Evolutionary conservation across 1,284 basidiomycete species (phyloP).

Genomic region (Termitomyces sp.): DNA sequence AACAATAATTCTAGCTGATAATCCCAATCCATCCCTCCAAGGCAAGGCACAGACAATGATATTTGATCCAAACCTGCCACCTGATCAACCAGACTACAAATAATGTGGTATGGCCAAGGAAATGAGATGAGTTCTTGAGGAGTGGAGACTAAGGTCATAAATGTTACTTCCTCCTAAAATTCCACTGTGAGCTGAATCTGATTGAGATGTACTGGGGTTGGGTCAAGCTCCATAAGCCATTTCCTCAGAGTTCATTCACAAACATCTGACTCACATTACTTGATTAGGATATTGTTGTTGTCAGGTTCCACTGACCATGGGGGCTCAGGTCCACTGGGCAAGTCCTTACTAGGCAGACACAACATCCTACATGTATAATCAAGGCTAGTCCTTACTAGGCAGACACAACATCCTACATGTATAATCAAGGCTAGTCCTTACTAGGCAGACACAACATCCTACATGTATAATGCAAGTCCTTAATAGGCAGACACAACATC

Average conservation of each 20-base stretch:
- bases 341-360: too few species aligned
- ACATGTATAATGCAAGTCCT: too few species aligned
- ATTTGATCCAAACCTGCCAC: slow-evolving; percentile 5
- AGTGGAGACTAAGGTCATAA: neutral
- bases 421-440: too few species aligned
- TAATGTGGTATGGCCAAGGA: neutral
- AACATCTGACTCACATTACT: neutral
- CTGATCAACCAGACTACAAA: slow-evolving; percentile 8
- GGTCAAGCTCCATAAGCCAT: neutral
- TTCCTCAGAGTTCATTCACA: neutral
- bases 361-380: too few species aligned
- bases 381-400: too few species aligned
- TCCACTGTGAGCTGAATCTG: neutral
- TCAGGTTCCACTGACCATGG: too few species aligned
- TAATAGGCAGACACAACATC: too few species aligned
- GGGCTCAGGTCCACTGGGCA: too few species aligned
- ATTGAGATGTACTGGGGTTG: neutral
- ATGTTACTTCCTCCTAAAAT: neutral
- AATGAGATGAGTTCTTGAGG: neutral
- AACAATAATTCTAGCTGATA: slow-evolving; percentile 6
- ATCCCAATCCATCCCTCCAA: slow-evolving; percentile 1
- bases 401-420: too few species aligned
- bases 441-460: too few species aligned
- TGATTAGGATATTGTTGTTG: neutral
- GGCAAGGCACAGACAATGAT: slow-evolving; percentile 7